Conservation (phyloP, 108 stramenopile genomes). For the Chaetoceros tenuissimus region DNA sequence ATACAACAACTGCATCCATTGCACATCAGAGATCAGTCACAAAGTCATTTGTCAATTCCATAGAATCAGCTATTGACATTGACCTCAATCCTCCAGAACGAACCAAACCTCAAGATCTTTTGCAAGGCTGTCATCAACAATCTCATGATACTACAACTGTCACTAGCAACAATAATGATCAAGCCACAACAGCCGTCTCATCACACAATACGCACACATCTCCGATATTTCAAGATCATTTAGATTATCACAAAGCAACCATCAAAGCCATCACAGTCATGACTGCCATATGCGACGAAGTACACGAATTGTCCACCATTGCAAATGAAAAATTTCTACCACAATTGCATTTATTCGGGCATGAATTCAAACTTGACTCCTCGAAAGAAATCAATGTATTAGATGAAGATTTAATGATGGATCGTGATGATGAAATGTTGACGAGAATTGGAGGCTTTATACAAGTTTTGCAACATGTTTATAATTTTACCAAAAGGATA, state of each 20-base stretch:
- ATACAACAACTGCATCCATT: neutral
- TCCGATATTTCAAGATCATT: neutral
- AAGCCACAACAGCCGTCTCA: neutral
- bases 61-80: neutral
- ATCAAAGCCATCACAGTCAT: constrained; percentile 33
- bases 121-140: neutral
- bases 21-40: neutral
- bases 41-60: neutral
- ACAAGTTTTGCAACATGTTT: constrained; percentile 28
- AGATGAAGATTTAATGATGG: constrained; percentile 18
- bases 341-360: constrained; percentile 20
- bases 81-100: constrained; percentile 1
- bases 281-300: constrained; percentile 37
- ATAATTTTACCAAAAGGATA: constrained; percentile 26
- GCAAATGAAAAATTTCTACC: constrained; percentile 14
- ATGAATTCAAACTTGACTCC: neutral
- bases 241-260: constrained; percentile 1
- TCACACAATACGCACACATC: neutral
- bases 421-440: constrained; percentile 24
- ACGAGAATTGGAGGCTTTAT: constrained; percentile 28
- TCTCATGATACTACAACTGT: neutral
- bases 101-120: neutral
- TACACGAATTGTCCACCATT: constrained; percentile 19
- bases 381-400: constrained; percentile 6
- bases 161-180: neutral